Evolutionary conservation across 768 basidiomycete species (phyloP).

Genomic region (Boletus edulis): DNA sequence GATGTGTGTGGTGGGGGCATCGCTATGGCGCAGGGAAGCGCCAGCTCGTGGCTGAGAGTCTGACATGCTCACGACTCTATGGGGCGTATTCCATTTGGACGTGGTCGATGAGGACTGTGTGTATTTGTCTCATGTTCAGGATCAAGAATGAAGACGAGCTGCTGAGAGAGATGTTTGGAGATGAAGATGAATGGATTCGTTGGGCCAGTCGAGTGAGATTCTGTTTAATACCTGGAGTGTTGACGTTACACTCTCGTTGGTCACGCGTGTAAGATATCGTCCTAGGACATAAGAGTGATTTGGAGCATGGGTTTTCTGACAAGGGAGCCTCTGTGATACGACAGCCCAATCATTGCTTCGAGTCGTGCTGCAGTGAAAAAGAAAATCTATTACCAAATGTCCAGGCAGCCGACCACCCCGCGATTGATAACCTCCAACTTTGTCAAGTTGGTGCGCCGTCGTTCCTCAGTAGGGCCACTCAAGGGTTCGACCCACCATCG

Average conservation of each 20-base stretch:
- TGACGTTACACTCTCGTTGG: too few relatives aligned
- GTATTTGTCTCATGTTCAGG: background rate
- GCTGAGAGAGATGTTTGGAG: constrained; percentile 5
- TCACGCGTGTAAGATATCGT: too few relatives aligned
- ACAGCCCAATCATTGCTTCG: too few relatives aligned
- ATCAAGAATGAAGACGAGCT: constrained; percentile 4
- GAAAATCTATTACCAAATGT: background rate
- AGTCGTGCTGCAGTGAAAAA: too few relatives aligned
- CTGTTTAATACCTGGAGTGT: constrained; percentile 1
- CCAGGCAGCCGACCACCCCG: constrained; percentile 1
- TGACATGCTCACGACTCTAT: background rate
- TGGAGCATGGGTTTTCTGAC: too few relatives aligned
- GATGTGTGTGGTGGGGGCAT: background rate
- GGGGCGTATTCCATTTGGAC: background rate
- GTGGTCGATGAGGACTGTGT: background rate
- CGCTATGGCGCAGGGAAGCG: background rate
- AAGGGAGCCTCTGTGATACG: too few relatives aligned
- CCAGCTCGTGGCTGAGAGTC: constrained; percentile 4
- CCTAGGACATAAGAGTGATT: too few relatives aligned
- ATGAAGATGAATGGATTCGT: constrained; percentile 2
- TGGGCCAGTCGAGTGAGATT: constrained; percentile 5
- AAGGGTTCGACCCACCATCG: constrained; percentile 67
- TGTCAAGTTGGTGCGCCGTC: constrained; percentile 11
- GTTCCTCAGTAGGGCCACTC: constrained; percentile 40
- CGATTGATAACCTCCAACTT: constrained; percentile 8